Base-by-base conservation (phyloP, 495 filamentous ascomycete genomes). In the Trichoderma parareesei region DNA sequence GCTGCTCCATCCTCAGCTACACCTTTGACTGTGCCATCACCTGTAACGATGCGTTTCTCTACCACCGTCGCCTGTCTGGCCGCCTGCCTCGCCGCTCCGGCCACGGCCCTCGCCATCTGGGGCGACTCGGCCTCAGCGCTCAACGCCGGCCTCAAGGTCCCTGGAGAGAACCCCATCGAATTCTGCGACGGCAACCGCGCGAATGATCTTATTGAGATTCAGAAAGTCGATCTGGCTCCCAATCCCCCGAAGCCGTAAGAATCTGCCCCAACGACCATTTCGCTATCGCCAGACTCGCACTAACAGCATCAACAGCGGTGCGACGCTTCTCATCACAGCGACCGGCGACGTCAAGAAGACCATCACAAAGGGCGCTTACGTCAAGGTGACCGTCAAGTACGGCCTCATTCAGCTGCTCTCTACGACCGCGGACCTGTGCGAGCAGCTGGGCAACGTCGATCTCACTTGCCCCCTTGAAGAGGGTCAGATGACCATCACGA, bases 321-420 rank as follows among this genome's bases (percentile, higher is more conserved):
- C 85, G 60, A 81, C 81, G n/a, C 87, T 99, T 66, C 81, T 77
- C 18, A 95, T 99, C 77, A 80, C 83, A 59, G 94, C 93, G 16
- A 77, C 73, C 35, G 94, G 95, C 65, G 86, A 74, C 16, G 79
- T 99, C 57, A 81, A 77, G 64, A 74, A 93, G 65, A 69, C 74
- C 13, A 81, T 99, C 65, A 81, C 83, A n/a, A 72, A 90, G 44
- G 93, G 90, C 62, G 89, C 95, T 48, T 87, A 86, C 65, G 87
- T 97, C 42, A 79, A 87, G 38, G 73, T 99, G 40, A 81, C 87
- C 64, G 93, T 98, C 78, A 97, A 96, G 75, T 99, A 93, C 74
- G 94, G 91, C 67, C 78, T 96, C 69, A 97, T 99, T 72, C 90
- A 87, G 60, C 81, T 99, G 64, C 84, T 99, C 75, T 88, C 84